Base-by-base conservation (phyloP, 495 filamentous ascomycete species). In the Neurospora pannonica region DNA sequence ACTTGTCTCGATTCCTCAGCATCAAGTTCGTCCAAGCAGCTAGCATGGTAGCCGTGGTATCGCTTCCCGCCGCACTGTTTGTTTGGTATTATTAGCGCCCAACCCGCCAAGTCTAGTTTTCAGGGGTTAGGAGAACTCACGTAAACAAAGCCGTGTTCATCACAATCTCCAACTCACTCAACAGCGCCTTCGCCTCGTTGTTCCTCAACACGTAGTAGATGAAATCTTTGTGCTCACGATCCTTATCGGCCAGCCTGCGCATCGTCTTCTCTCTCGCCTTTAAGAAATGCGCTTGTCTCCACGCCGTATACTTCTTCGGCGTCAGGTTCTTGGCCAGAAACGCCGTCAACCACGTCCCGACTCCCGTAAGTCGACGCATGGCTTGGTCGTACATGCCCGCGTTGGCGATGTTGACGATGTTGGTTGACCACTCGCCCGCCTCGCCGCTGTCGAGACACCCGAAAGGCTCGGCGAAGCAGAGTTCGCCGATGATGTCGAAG, bases 401-500 rank as follows among this genome's bases (percentile, higher is more conserved):
- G 21, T 39, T 39, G 40, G 73, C 54, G 17, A 75, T 70, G 37
- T 76, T 74, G 70, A 73, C 43, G 48, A 79, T 62, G 54, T 48
- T 43, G 15, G 13, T 71, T n/a, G 74, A 77, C 79, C 79, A 80
- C 34, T 82, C 60, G 80, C 73, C 72, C 13, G 36, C 74, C 19
- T 70, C 37, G 34, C 74, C 76, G 5, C 43, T 40, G 43, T 85
- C 82, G 40, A 93, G 80, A 86, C 89, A 89, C 8, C 85, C 81
- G 77, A 90, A 90, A 38, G 86, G 81, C 72, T 89, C 87, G 4
- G 85, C 87, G 76, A 91, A 91, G 24, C 84, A 83, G 2, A 92
- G 75, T 21, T 90, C 86, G 15, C 88, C 88, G 85, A 91, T 90
- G 21, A 90, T 83, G 78, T 92, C 90, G 75, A 89, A 90, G 7